Percentiles rank a stretch among this genome's conserved stretches.
These are phyloP conservation scores for Pinguiococcus pyrenoidosus DNA, from an alignment of 108 stramenopile species.

Conservation along the genomic window DNA sequence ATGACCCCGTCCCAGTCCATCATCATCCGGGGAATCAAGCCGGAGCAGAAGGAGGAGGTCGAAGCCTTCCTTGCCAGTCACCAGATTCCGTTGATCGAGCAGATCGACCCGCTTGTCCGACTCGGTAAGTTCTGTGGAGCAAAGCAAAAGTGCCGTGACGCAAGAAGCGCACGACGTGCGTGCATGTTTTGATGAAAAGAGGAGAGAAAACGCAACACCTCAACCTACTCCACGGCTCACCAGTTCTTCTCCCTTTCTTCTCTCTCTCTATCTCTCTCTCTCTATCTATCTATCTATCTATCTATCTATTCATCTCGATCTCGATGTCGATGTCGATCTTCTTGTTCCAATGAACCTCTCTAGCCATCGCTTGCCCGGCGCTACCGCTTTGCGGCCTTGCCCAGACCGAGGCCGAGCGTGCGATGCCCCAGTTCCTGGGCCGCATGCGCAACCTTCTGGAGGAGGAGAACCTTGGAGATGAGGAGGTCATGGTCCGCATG, in stretches of 20 bases:
- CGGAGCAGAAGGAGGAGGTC: conserved; percentile 65
- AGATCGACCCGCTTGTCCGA: conserved; percentile 65
- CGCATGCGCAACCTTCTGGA: conserved; percentile 64
- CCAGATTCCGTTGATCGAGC: conserved; percentile 67
- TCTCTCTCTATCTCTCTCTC: neutral
- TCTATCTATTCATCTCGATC: neutral
- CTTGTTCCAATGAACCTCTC: conserved; percentile 18
- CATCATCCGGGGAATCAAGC: conserved; percentile 70
- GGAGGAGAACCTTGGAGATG: conserved; percentile 64
- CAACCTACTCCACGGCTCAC: too few relatives aligned
- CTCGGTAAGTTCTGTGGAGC: too few relatives aligned
- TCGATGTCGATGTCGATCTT: conserved; percentile 25
- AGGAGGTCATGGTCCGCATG: conserved; percentile 89
- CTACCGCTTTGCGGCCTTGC: conserved; percentile 91
- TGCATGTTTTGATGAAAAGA: neutral
- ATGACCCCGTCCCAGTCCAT: conserved; percentile 85
- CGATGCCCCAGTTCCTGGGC: conserved; percentile 73
- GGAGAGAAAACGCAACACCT: too few relatives aligned
- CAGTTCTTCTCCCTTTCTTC: neutral
- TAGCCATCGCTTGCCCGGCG: conserved; percentile 92
- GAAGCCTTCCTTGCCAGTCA: conserved; percentile 67
- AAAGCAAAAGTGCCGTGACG: too few relatives aligned
- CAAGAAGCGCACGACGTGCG: too few relatives aligned
- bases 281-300: neutral
- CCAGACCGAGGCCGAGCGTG: conserved; percentile 87